phyloP scores from a whole-genome alignment of 306 rosid species.

The Malus domestica region DNA sequence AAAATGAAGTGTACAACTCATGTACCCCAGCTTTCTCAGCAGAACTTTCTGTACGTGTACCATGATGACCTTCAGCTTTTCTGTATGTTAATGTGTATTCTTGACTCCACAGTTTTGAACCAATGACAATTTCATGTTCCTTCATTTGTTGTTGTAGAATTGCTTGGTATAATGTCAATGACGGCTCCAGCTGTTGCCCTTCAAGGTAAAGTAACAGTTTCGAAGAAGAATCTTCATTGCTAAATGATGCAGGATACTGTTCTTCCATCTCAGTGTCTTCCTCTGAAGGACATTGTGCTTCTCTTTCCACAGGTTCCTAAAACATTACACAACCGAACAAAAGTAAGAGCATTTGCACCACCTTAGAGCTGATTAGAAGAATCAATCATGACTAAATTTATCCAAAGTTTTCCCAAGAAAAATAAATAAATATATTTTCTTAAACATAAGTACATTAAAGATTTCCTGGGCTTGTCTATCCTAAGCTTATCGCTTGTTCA shows the following conservation, averaged over 20 bases:
- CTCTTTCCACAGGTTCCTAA: constrained; percentile 44
- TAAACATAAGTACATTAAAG: constrained; percentile 39
- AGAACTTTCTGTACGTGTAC: constrained; percentile 23
- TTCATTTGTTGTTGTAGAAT: constrained; percentile 59
- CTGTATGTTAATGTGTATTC: constrained; percentile 65
- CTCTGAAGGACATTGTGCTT: constrained; percentile 34
- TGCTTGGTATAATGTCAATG: constrained; percentile 73
- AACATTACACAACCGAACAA: constrained; percentile 16
- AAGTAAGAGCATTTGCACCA: neutral
- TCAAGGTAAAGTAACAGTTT: constrained; percentile 70
- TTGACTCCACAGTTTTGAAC: constrained; percentile 61
- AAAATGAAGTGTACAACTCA: constrained; percentile 50
- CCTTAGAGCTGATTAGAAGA: neutral
- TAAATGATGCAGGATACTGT: constrained; percentile 36
- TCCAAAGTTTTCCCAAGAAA: neutral
- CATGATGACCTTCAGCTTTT: constrained; percentile 33
- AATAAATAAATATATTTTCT: neutral
- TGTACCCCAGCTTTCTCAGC: constrained; percentile 26
- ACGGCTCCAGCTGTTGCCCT: constrained; percentile 53
- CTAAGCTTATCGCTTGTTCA: constrained; percentile 29
- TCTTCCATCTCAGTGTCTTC: constrained; percentile 31
- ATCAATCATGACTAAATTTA: neutral
- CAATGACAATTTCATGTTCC: constrained; percentile 47
- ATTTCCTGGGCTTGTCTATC: constrained; percentile 24
- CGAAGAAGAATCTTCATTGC: constrained; percentile 34